These are phyloP conservation scores for Calonectria crousiana DNA, from an alignment of 2,329 filamentous ascomycete genomes.

Conservation along the genomic window DNA sequence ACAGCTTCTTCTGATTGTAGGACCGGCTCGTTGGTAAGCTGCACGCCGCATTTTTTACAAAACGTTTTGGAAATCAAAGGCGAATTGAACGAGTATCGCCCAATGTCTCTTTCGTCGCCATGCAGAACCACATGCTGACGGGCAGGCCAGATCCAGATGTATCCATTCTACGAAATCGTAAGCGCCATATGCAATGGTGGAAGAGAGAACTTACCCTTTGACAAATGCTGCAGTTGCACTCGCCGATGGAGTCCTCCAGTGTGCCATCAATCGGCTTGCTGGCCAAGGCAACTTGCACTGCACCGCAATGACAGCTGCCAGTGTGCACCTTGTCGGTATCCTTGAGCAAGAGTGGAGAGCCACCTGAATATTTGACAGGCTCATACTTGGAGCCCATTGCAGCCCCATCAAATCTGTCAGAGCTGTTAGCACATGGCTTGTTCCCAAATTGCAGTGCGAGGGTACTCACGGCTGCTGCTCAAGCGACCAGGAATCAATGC, in stretches of 20 bases:
- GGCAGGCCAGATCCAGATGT: conserved; percentile 59
- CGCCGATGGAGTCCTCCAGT: conserved; percentile 45
- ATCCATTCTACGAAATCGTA: conserved; percentile 51
- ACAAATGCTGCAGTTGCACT: conserved; percentile 67
- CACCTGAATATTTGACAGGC: conserved; percentile 53
- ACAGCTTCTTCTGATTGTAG: conserved; percentile 51
- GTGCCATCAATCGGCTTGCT: conserved; percentile 57
- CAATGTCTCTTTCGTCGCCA: conserved; percentile 53
- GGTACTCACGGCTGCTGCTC: conserved; percentile 50
- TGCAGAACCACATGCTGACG: conserved; percentile 55
- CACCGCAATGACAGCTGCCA: conserved; percentile 67
- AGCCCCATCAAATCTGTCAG: conserved; percentile 49
- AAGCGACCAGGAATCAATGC: conserved; percentile 56
- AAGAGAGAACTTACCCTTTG: conserved; percentile 48
- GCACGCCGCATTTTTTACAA: conserved; percentile 62
- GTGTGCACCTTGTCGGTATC: conserved; percentile 57
- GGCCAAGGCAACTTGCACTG: conserved; percentile 57
- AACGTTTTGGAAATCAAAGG: conserved; percentile 56
- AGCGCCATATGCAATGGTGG: background rate
- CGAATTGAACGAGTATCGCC: conserved; percentile 52
- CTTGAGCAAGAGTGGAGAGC: conserved; percentile 52
- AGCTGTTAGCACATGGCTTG: background rate
- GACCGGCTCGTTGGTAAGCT: conserved; percentile 50
- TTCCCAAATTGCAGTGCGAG: background rate
- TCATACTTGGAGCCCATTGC: conserved; percentile 49